Conservation (phyloP, 2,329 filamentous ascomycete species). For the Aspergillus brunneoviolaceus region DNA sequence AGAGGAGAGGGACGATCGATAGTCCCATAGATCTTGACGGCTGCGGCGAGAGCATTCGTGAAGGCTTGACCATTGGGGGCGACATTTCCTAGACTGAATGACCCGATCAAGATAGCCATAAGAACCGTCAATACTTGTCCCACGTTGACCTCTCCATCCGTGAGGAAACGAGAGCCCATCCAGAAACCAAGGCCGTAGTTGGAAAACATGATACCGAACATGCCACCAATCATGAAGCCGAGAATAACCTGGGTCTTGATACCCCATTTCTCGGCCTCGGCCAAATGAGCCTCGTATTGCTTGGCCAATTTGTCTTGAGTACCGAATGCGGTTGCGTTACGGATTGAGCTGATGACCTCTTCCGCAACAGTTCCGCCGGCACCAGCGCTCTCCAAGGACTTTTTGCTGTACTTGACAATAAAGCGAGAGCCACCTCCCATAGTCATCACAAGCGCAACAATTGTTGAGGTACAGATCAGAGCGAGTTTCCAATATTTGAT, state of each 20-base stretch:
- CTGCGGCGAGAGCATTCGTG: slow-evolving; percentile 76
- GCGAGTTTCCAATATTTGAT: slow-evolving; percentile 91
- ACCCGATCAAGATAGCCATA: slow-evolving; percentile 88
- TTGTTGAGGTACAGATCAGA: slow-evolving; percentile 77
- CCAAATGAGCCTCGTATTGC: slow-evolving; percentile 77
- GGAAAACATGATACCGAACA: slow-evolving; percentile 82
- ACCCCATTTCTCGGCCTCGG: slow-evolving; percentile 71
- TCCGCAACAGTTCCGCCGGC: slow-evolving; percentile 85
- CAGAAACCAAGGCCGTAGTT: slow-evolving; percentile 89
- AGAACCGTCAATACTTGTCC: slow-evolving; percentile 78
- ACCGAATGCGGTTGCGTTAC: slow-evolving; percentile 88
- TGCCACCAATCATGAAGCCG: slow-evolving; percentile 74
- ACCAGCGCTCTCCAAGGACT: slow-evolving; percentile 75
- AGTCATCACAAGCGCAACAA: slow-evolving; percentile 73
- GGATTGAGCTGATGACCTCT: slow-evolving; percentile 89
- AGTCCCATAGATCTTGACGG: slow-evolving; percentile 87
- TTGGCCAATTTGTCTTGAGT: slow-evolving; percentile 88
- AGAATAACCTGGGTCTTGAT: slow-evolving; percentile 71
- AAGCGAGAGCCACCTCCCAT: slow-evolving; percentile 73
- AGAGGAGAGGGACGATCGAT: slow-evolving; percentile 86
- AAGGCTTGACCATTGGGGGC: slow-evolving; percentile 86
- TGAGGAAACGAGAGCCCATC: slow-evolving; percentile 76
- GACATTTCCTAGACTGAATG: slow-evolving; percentile 85
- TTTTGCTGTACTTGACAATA: slow-evolving; percentile 78
- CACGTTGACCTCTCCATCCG: slow-evolving; percentile 64